Evolutionary conservation across 2,329 filamentous ascomycete genomes (phyloP), one percentile per base, ranked within the genome.

Genomic region (Epichloe coenophiala): DNA sequence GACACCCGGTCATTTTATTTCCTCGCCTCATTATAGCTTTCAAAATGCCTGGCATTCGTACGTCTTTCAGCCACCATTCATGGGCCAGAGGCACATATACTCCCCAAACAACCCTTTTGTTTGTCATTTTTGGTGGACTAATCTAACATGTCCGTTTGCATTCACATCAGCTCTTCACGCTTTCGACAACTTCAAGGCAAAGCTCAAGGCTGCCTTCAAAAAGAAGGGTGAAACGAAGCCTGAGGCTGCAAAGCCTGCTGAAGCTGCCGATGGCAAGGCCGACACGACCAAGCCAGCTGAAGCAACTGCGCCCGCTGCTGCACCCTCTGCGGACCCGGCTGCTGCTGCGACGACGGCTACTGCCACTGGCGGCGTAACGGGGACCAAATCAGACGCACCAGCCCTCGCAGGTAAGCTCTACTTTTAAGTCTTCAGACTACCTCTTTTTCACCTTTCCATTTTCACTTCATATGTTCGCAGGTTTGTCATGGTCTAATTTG

Each of bases 31-130:
- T 38, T 39, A 36, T 39, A 21, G 40, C 39, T 17, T 51, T 49
- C 63, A 74, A 56, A 45, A 77, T 78, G 75, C 69, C 70, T 63
- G 74, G 73, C 57, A 68, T 77, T 63, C 73, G 75, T 77, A 65
- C 67, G 72, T 74, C 45, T 33, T 49, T 50, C 54, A 41, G 37
- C 31, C 23, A n/a, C 13, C 17, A 19, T 2, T n/a, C 36, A 37
- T 37, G 36, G 11, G 17, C 6, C n/a, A 9, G 23, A 31, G 19
- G 45, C 27, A 23, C 17, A 23, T 15, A 13, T 27, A 23, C 13
- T 35, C 19, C 17, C 23, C 13, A 36, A 7, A 9, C 17, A 41
- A n/a, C 4, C 40, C 11, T 12, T 33, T 13, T 11, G 36, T 21
- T 48, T 12, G 17, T 23, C 21, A 3, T 8, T 40, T 21, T 42